Base-by-base conservation (phyloP, 805 yeast genomes). In the Ogataea kodamae region DNA sequence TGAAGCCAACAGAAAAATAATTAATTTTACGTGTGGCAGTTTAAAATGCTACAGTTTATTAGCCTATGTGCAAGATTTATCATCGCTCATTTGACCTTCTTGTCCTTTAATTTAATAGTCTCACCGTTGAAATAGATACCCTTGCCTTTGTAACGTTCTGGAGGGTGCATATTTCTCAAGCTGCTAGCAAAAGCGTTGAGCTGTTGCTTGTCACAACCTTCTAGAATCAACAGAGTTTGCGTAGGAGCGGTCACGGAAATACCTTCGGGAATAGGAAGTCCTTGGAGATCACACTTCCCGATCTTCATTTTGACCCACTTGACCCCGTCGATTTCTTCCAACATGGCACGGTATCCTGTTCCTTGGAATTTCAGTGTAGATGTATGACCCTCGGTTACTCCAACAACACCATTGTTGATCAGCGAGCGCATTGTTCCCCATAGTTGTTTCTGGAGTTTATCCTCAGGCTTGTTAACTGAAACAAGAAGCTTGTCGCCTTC, bases 81-180 rank as follows among this genome's bases (percentile, higher is more conserved):
- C 13, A 16, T 22, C 22, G 26, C 9, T 57, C 72, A 90, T 78
- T 92, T 90, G 60, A 90, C 85, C 74, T 88, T 90, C 74, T 86
- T 86, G 49, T 81, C 86, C 74, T 92, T 92, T 55, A 90, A 70
- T 57, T 78, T 80, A 60, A 92, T 82, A 30, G 94, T 87, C 67
- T 92, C 97, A 54, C 78, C 83, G 61, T 89, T 84, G 31, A 92
- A 81, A 57, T 82, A 92, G 30, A 92, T 82, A 55, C 99, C 99
- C 51, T 94, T 94, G 57, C 98, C 98, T 67, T 92, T 92, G 62
- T 92, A 92, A 23, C 97, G 97, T 66, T 92, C 99, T 28, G 99
- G 99, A 42, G 95, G 95, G 58, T 85, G 86, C 69, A 77, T 77
- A 50, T 75, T 76, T 60, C 97, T 80, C 46, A 92, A 70, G 37